Conservation (phyloP, 2,329 filamentous ascomycete species). For the Lomentospora prolificans region DNA sequence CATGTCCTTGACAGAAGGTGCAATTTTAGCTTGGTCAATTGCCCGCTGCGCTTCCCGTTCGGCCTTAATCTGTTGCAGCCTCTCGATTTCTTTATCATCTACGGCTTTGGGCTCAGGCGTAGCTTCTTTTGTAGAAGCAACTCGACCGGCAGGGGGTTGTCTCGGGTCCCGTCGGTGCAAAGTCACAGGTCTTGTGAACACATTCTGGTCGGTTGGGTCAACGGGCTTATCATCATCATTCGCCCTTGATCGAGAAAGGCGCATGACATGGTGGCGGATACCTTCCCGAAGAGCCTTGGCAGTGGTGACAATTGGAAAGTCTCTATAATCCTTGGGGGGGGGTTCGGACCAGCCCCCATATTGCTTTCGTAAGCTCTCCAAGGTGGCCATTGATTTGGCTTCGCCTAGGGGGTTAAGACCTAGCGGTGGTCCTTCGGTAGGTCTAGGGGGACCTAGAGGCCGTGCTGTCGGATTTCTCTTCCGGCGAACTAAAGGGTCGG, state of each 20-base stretch:
- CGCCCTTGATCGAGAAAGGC: conserved; percentile 53
- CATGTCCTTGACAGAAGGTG: conserved; percentile 60
- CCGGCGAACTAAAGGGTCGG: conserved; percentile 55
- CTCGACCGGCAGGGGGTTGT: conserved; percentile 53
- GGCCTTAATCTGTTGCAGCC: conserved; percentile 59
- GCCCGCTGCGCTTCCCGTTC: conserved; percentile 81
- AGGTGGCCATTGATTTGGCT: conserved; percentile 3
- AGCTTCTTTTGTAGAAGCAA: conserved; percentile 36
- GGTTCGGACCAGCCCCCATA: conserved; percentile 51
- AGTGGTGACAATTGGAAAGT: conserved; percentile 67
- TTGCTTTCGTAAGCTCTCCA: conserved; percentile 32
- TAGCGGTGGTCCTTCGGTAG: conserved; percentile 15
- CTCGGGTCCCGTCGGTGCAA: conserved; percentile 82
- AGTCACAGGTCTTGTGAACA: conserved; percentile 81
- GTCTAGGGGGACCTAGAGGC: conserved; percentile 14
- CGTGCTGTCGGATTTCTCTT: conserved; percentile 33
- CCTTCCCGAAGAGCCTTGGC: conserved; percentile 72
- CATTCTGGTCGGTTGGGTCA: conserved; percentile 59
- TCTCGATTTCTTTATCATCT: conserved; percentile 51
- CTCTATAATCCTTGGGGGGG: conserved; percentile 37
- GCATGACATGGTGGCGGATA: conserved; percentile 79
- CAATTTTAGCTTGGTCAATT: conserved; percentile 84
- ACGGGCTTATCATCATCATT: conserved; percentile 44
- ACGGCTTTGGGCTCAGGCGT: conserved; percentile 27
- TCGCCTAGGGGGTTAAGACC: conserved; percentile 20